Evolutionary conservation across 1,284 basidiomycete species (phyloP), one percentile per base, ranked within the genome.

Genomic region (Cerioporus squamosus): DNA sequence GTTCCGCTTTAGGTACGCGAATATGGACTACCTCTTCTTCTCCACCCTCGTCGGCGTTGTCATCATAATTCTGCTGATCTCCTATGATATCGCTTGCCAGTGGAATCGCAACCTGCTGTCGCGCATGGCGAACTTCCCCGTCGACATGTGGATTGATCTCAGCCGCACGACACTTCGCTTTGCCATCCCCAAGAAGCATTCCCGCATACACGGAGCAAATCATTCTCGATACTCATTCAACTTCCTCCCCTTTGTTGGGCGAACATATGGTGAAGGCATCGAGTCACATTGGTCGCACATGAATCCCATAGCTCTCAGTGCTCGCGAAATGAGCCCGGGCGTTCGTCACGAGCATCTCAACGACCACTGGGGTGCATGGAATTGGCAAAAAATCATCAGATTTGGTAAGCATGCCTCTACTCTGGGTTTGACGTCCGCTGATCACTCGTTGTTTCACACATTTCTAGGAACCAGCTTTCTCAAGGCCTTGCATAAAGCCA

Each of bases 21-120:
- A 78, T 53, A 74, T 78, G 62, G 76, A 79, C 53, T 78, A 72
- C 44, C 29, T 76, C 1, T 60, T 77, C 15, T 62, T 68, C n/a
- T 54, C 59, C 2, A 68, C 66, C 7, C 49, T 74, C 10, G 9
- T 46, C 0, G 59, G 58, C 8, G 44, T 55, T 0, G 5, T 62
- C 4, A 18, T 61, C 7, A 23, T 24, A 1, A n/a, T 26, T 7
- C 44, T 74, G 4, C 51, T 75, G 5, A 44, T 74, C 0, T 71
- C 72, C 0, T 78, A 78, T 51, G 72, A 77, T 57, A 72, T 77
- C 38, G 72, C 63, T 0, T 78, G 76, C 54, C 74, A 76, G 51
- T 76, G 67, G 67, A 60, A 20, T 20, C 65, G 59, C 15, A 53
- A 70, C 23, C 56, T 73, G 26, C 51, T 38, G 26, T 10, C 51